Evolutionary conservation across 345 rosid genomes (phyloP), one percentile per base, ranked within the genome.

Genomic region (Durio zibethinus): DNA sequence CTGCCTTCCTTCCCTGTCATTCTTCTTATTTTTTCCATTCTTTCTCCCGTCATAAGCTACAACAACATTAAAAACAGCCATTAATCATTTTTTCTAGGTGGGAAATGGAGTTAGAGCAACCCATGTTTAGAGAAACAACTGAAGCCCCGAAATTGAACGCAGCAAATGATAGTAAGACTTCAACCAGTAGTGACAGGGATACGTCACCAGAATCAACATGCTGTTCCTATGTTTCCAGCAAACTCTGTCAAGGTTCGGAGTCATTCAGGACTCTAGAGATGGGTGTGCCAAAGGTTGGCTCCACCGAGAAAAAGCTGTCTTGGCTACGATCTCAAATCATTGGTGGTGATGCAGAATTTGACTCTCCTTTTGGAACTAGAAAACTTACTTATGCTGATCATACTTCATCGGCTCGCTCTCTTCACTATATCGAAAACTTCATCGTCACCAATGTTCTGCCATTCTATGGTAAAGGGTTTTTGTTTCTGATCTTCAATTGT

Each of bases 251-350:
- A 10, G 66, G 56, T 25, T 73, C 74, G 2, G 74, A 54, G 10
- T 53, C 77, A 0, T 72, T 62, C 53, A 50, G 71, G 64, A 50
- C 45, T 10, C 72, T 62, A 12, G 76, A 78, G 52, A 75, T 31
- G 78, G 89, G 85, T 15, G 80, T 80, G 40, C 86, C 88, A 0
- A 33, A 74, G 54, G 70, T 54, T 23, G 23, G 4, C 7, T 68
- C 86, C 0, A 12, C 63, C 1, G 84, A 83, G 10, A 75, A 78
- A 20, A 86, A 75, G 63, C 83, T 90, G 1, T 54, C 60, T 15
- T 88, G 94, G 92, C 7, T 87, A 56, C 80, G 87, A 11, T 85
- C 91, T 21, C 92, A 90, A 59, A 83, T 90, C 54, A 75, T 86
- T 3, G 91, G 94, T 0, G 40, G 75, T 0, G 79, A 80, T 10